Evolutionary conservation across 1,284 basidiomycete species (phyloP).

Genomic region (Mycosarcoma maydis): DNA sequence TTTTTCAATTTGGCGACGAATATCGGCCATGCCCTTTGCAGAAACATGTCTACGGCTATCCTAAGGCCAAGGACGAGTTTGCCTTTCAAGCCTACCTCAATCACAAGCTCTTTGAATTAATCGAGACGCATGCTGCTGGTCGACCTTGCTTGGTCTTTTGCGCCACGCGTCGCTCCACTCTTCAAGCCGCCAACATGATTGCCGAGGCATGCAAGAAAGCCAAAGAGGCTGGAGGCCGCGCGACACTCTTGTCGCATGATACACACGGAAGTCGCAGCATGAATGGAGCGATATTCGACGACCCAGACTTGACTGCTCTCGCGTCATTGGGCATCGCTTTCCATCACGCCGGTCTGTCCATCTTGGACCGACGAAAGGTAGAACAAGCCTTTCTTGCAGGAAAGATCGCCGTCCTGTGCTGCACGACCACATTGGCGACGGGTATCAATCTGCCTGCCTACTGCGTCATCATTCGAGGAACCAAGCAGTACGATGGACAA

Average conservation of each 20-base stretch:
- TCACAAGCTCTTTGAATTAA: slow-evolving; percentile 75
- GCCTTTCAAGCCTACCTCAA: slow-evolving; percentile 79
- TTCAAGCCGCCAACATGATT: slow-evolving; percentile 76
- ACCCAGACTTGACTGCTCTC: slow-evolving; percentile 35
- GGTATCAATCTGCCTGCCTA: slow-evolving; percentile 78
- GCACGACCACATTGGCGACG: slow-evolving; percentile 78
- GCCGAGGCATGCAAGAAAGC: slow-evolving; percentile 72
- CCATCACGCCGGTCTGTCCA: slow-evolving; percentile 84
- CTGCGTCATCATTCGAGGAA: slow-evolving; percentile 61
- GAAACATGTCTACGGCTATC: slow-evolving; percentile 65
- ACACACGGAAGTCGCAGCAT: slow-evolving; percentile 8
- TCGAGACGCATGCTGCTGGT: slow-evolving; percentile 45
- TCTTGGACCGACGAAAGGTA: slow-evolving; percentile 76
- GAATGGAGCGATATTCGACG: slow-evolving; percentile 31
- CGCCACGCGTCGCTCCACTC: slow-evolving; percentile 70
- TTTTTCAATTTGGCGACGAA: slow-evolving; percentile 53
- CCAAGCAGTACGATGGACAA: slow-evolving; percentile 48
- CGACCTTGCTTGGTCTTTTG: slow-evolving; percentile 55
- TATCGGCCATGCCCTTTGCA: slow-evolving; percentile 55
- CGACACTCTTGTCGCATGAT: slow-evolving; percentile 1
- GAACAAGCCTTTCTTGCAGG: slow-evolving; percentile 79
- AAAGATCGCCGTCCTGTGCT: slow-evolving; percentile 68
- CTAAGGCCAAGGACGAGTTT: slow-evolving; percentile 78
- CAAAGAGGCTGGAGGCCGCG: slow-evolving; percentile 24
- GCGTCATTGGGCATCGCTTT: slow-evolving; percentile 76